Percentiles rank a stretch among this genome's conserved stretches.
These are phyloP conservation scores for Mycena floridula DNA, from an alignment of 768 basidiomycete genomes.

Conservation along the genomic window DNA sequence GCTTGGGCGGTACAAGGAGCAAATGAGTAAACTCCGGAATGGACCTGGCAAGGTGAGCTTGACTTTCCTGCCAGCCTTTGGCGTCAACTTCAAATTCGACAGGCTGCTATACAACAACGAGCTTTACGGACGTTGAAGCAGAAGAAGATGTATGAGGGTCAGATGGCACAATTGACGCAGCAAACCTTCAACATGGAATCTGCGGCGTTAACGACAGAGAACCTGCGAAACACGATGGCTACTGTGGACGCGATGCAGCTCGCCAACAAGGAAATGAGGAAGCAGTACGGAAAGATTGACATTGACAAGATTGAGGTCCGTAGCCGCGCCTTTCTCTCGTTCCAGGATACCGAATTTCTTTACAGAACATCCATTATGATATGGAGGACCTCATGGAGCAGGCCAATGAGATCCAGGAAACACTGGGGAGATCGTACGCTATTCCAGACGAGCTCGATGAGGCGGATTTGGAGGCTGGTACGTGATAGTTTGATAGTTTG, in stretches of 20 bases:
- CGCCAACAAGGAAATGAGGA: constrained; percentile 94
- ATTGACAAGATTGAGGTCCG: constrained; percentile 97
- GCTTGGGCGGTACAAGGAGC: constrained; percentile 86
- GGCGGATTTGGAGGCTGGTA: constrained; percentile 93
- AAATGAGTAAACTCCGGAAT: constrained; percentile 88
- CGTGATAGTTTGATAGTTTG: constrained; percentile 13
- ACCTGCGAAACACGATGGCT: constrained; percentile 97
- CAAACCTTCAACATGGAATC: constrained; percentile 99
- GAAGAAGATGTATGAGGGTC: constrained; percentile 92
- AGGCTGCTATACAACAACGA: constrained; percentile 93
- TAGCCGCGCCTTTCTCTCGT: constrained; percentile 3
- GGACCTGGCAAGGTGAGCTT: constrained; percentile 86
- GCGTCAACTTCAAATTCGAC: constrained; percentile 1
- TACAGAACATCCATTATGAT: constrained; percentile 88
- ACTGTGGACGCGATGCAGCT: constrained; percentile 94
- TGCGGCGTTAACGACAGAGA: constrained; percentile 92
- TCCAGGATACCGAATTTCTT: background rate
- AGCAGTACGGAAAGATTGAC: constrained; percentile 96
- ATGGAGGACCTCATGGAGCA: constrained; percentile 98
- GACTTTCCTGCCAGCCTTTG: background rate
- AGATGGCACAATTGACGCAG: constrained; percentile 85
- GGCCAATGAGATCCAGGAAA: constrained; percentile 96
- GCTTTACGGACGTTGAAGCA: constrained; percentile 91
- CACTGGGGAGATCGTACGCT: constrained; percentile 86
- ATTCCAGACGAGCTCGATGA: constrained; percentile 98